Base-by-base conservation (phyloP, 257 asterid species). In the Anisodus acutangulus region DNA sequence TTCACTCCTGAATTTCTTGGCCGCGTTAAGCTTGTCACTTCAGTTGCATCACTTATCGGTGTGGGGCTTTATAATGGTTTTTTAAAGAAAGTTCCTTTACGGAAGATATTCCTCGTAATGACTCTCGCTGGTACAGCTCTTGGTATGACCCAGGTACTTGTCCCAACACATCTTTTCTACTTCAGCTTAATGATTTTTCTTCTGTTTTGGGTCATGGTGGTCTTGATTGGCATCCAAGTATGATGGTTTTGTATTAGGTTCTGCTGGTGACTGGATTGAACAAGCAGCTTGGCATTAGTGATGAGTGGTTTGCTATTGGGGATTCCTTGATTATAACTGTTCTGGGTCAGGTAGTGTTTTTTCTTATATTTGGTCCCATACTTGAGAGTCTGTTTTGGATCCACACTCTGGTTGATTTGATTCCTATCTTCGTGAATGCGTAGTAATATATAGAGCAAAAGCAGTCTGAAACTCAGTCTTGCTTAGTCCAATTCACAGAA, bases 1-100 rank as follows among this genome's bases (percentile, higher is more conserved):
- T 97, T 97, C 87, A 92, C 95, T 13, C 98, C 99, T 0, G 99
- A 97, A 89, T 97, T 97, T 88, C 93, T 97, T 84, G 99, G 99
- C 82, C 98, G 99, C 67, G 98, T 97, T 88, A 97, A 97, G 88
- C 92, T 97, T 45, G 97, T 95, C 84, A 95, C 99, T 37, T 93
- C 98, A 59, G 86, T 97, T 69, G 98, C 98, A 58, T 97, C 99
- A 10, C 93, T 97, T 85, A 78, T 92, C 69, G 98, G 99, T 62
- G 98, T 97, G 84, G 99, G 98, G 83, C 68, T 97, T 83, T 97
- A 97, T 79, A 97, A 97, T 85, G 95, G 97, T 17, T 97, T 90
- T 87, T 87, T 97, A 86, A 97, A 97, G 92, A 90, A 72, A 39
- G 94, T 95, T 49, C 97, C 95, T 80, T 83, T 95, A 89, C 88